Base-by-base conservation (phyloP, 2,329 filamentous ascomycete genomes). In the Penicillium brasilianum region DNA sequence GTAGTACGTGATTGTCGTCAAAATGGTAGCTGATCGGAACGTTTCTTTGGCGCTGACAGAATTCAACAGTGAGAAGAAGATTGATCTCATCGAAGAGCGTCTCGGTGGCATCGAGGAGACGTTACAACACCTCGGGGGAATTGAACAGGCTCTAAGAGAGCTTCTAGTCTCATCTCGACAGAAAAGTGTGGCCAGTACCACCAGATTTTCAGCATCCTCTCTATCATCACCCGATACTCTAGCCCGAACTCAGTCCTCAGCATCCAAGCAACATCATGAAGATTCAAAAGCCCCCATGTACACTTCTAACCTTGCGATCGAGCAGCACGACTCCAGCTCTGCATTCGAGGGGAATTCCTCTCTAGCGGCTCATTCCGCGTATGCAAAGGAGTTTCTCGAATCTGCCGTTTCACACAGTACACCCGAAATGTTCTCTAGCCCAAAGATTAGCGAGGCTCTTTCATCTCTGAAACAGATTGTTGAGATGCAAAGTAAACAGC, bases 1-100 rank as follows among this genome's bases (percentile, higher is more conserved):
- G 67, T 80, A 80, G 77, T 79, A 72, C 51, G 76, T 60, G 28
- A 28, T 30, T n/a, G 14, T 6, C 25, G 28, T 32, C 36, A 14
- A 20, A 11, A 20, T 34, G 13, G 16, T 18, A 18, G 28, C 25
- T 25, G 7, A 25, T n/a, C 25, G 32, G 22, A 20, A 5, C 57
- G n/a, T 30, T n/a, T 32, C 34, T 4, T 51, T 22, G 25, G 9
- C 18, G 53, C 48, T 68, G 30, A 64, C 55, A 30, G 22, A 4
- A 22, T 1, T 50, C 5, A 30, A 16, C 49, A 84, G 81, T 71
- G 83, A 85, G 68, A 80, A 76, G 66, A 84, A 84, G 69, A 83
- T 85, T 52, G 82, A 84, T 61, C 68, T 80, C 13, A 84, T 85
- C 54, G 82, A 84, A 65, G 78, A 81, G 32, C 78, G 82, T 16